Percentiles rank a stretch among this genome's conserved stretches.
These are phyloP conservation scores for Thielaviopsis populi DNA, from an alignment of 2,329 filamentous ascomycete species.

Conservation along the genomic window DNA sequence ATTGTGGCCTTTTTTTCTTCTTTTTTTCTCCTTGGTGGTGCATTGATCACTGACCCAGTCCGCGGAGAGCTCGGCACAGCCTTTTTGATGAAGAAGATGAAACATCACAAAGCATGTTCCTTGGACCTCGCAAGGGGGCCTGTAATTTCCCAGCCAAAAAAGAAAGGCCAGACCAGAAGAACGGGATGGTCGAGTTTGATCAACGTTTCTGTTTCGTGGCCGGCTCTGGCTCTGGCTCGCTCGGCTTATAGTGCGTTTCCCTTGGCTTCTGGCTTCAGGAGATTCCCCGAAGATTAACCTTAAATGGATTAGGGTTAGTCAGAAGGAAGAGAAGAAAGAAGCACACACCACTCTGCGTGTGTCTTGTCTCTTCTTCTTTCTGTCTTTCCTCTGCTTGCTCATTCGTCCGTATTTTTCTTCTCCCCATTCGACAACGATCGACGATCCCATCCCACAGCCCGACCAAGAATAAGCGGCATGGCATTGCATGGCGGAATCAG, in stretches of 20 bases:
- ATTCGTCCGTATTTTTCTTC: too few relatives aligned
- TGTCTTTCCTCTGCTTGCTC: too few relatives aligned
- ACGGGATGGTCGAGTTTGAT: background rate
- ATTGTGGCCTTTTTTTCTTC: too few relatives aligned
- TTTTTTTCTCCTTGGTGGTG: too few relatives aligned
- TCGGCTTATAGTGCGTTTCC: too few relatives aligned
- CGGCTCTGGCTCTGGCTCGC: background rate
- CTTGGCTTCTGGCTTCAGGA: background rate
- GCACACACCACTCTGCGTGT: too few relatives aligned
- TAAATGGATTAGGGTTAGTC: background rate
- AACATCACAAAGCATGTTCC: background rate
- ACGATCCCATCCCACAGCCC: background rate
- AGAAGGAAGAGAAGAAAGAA: background rate
- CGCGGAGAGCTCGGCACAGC: background rate
- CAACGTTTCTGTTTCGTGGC: background rate
- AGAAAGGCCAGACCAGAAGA: background rate
- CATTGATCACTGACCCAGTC: background rate
- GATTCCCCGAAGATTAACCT: background rate
- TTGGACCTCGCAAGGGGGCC: background rate
- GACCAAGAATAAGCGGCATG: background rate
- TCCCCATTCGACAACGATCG: background rate
- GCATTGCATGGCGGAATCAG: background rate
- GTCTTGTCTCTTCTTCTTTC: too few relatives aligned
- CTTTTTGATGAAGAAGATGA: background rate
- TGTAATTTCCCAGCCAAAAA: background rate